Base-by-base conservation (phyloP, 805 yeast species). In the Metschnikowia cubensis region DNA sequence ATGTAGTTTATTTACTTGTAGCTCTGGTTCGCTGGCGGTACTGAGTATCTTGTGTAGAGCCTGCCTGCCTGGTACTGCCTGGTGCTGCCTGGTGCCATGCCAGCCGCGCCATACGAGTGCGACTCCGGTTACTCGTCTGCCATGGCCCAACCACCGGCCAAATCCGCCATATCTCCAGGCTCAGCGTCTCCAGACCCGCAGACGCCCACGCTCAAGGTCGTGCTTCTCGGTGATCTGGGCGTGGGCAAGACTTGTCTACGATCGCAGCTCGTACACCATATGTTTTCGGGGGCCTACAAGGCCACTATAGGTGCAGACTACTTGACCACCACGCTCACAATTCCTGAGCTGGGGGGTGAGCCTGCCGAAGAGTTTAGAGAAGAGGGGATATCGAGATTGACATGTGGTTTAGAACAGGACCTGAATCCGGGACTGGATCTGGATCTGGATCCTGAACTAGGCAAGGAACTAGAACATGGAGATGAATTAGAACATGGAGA, bases 301-400 rank as follows among this genome's bases (percentile, higher is more conserved):
- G 83, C 84, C 38, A 79, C 85, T 6, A 77, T 80, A 4, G 84
- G 84, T 10, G 83, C 82, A 1, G 84, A 81, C 55, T 81, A 76
- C 59, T 62, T 81, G 44, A 78, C 84, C 2, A 69, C 78, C 20
- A 66, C 66, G 25, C 62, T 72, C 10, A 35, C 14, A 37, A 53
- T 15, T 36, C 55, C 61, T 35, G 17, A 35, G 14, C 21, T 13
- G 4, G 40, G 36, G 7, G 43, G 25, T 13, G 31, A 13, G 5
- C 13, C 5, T 13, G 48, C 49, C 33, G 46, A 49, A 42, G 29
- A 25, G 2, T 25, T 4, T 25, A 25, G 29, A 25, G 29, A 25
- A 25, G 29, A 25, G 3, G 29, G 29, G 11, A 25, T 25, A 25
- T 25, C 29, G 29, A 25, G 11, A 10, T 10, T 25, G 29, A 25